A percentile compares a stretch with the other conserved stretches of the same genome.
Evolutionary conservation across 768 basidiomycete genomes (phyloP).

Genomic region (Lanmaoa pseudosensibilis): DNA sequence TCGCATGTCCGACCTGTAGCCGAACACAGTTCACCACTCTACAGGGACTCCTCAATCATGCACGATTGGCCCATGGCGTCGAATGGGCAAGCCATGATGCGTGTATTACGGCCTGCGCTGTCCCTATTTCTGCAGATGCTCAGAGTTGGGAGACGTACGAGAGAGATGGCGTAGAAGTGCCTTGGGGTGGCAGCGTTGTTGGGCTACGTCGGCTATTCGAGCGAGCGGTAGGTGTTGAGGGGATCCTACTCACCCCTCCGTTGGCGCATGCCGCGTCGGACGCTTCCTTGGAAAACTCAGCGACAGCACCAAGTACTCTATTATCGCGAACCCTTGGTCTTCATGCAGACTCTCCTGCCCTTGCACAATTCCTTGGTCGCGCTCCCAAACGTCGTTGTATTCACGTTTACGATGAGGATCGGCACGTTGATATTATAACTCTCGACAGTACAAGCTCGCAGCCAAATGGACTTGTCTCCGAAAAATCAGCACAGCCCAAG

Average conservation of each 20-base stretch:
- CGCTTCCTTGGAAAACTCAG: slow-evolving; percentile 2
- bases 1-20: slow-evolving; percentile 44
- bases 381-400: slow-evolving; percentile 43
- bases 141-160: slow-evolving; percentile 38
- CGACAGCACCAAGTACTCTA: slow-evolving; percentile 35
- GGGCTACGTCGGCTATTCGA: slow-evolving; percentile 50
- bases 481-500: neutral
- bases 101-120: slow-evolving; percentile 47
- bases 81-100: slow-evolving; percentile 54
- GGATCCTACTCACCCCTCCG: slow-evolving; percentile 13
- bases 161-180: slow-evolving; percentile 38
- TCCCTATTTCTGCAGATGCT: slow-evolving; percentile 35
- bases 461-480: neutral
- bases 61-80: slow-evolving; percentile 46
- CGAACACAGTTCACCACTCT: slow-evolving; percentile 51
- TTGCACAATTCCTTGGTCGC: slow-evolving; percentile 51
- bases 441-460: slow-evolving; percentile 6
- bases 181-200: slow-evolving; percentile 39
- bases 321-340: slow-evolving; percentile 49
- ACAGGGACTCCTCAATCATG: slow-evolving; percentile 54
- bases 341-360: slow-evolving; percentile 50
- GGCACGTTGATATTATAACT: slow-evolving; percentile 35
- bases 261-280: slow-evolving; percentile 1
- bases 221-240: slow-evolving; percentile 45
- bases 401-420: slow-evolving; percentile 36